Evolutionary conservation across 2,329 filamentous ascomycete genomes (phyloP).

Genomic region (Fusarium drepaniforme): DNA sequence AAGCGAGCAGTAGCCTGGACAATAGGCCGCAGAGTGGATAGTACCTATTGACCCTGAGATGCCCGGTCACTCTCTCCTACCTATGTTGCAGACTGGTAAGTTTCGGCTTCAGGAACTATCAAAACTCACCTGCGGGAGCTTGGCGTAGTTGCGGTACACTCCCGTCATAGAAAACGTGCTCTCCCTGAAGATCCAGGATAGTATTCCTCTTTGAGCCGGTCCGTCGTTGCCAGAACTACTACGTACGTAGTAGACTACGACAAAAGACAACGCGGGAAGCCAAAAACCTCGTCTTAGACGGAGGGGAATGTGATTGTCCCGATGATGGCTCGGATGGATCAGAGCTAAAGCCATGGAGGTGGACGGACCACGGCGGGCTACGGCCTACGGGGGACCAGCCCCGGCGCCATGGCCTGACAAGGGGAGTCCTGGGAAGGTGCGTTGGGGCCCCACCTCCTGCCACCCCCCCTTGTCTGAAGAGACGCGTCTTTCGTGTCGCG

Average conservation of each 20-base stretch:
- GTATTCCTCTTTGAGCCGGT: slow-evolving; percentile 13
- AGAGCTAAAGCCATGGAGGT: slow-evolving; percentile 31
- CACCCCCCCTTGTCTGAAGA: slow-evolving; percentile 40
- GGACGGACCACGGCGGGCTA: slow-evolving; percentile 31
- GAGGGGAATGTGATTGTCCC: slow-evolving; percentile 42
- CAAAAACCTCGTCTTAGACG: slow-evolving; percentile 17
- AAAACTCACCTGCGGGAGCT: slow-evolving; percentile 22
- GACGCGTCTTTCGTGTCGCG: slow-evolving; percentile 50
- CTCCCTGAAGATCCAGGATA: slow-evolving; percentile 34
- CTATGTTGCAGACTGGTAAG: slow-evolving; percentile 20
- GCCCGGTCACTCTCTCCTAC: neutral
- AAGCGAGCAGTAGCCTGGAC: neutral
- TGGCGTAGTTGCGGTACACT: slow-evolving; percentile 12
- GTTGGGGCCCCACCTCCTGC: slow-evolving; percentile 28
- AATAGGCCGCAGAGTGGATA: neutral
- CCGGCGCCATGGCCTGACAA: slow-evolving; percentile 38
- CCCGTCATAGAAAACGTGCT: slow-evolving; percentile 26
- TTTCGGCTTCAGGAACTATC: slow-evolving; percentile 27
- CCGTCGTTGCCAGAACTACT: slow-evolving; percentile 29
- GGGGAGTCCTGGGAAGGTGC: slow-evolving; percentile 26
- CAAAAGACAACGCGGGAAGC: slow-evolving; percentile 10
- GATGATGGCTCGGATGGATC: slow-evolving; percentile 36
- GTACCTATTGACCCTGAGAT: neutral
- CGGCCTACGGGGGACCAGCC: slow-evolving; percentile 36
- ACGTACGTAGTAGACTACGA: slow-evolving; percentile 1